Evolutionary conservation across 306 rosid genomes (phyloP).

Genomic region (Glycine latifolia): DNA sequence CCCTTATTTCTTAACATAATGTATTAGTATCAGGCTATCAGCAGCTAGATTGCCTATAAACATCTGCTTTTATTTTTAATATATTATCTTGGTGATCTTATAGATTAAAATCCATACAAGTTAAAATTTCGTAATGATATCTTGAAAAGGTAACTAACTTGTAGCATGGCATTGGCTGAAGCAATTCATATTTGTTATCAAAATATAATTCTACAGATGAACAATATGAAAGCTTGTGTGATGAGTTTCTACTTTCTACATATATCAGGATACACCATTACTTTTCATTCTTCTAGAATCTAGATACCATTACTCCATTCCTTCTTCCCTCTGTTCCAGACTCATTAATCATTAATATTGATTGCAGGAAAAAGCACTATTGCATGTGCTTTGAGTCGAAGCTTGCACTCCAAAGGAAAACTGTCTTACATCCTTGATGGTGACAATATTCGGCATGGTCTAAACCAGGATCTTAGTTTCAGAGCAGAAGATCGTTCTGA

Average conservation of each 20-base stretch:
- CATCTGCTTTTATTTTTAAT: conserved; percentile 29
- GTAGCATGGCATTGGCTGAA: conserved; percentile 39
- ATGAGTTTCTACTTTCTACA: conserved; percentile 42
- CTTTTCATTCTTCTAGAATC: conserved; percentile 19
- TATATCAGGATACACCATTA: conserved; percentile 27
- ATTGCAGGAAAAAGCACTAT: conserved; percentile 89
- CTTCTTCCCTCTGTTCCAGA: conserved; percentile 25
- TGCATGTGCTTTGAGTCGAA: conserved; percentile 90
- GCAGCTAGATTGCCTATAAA: neutral
- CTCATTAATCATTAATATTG: conserved; percentile 37
- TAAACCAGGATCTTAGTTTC: conserved; percentile 89
- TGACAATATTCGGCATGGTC: conserved; percentile 96
- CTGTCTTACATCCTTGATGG: conserved; percentile 91
- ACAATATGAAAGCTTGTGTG: conserved; percentile 30
- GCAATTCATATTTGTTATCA: conserved; percentile 25
- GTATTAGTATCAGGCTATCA: conserved; percentile 4
- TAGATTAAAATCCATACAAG: conserved; percentile 21
- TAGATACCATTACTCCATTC: conserved; percentile 2
- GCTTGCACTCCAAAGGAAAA: conserved; percentile 81
- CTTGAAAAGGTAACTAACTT: conserved; percentile 17
- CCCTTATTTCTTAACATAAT: conserved; percentile 3
- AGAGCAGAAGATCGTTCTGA: conserved; percentile 90
- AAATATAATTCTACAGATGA: neutral
- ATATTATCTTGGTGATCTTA: conserved; percentile 28
- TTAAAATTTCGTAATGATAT: neutral